These are phyloP conservation scores for Trypanosomatidae sp. DNA, from an alignment of 208 protist species.

Conservation along the genomic window DNA sequence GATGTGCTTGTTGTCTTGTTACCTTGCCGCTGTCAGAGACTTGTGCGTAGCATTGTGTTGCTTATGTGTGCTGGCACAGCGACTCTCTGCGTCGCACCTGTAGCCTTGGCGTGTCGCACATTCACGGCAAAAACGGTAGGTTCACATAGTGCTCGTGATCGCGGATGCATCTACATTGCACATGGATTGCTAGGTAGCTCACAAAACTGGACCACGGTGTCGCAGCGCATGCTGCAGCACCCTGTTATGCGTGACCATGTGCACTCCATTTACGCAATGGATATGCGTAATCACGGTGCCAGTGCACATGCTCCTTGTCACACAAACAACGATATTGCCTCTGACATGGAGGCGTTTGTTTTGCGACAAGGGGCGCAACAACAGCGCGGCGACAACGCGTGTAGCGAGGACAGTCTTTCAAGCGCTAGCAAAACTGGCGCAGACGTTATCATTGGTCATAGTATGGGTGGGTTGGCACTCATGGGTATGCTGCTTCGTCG, in stretches of 20 bases:
- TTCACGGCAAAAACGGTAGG: too few relatives aligned
- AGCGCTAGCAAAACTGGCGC: constrained; percentile 4
- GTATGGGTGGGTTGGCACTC: constrained; percentile 74
- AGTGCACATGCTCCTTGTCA: constrained; percentile 47
- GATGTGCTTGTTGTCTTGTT: too few relatives aligned
- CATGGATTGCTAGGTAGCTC: constrained; percentile 72
- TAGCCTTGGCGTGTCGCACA: too few relatives aligned
- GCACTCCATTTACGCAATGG: constrained; percentile 24
- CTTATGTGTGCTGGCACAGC: too few relatives aligned
- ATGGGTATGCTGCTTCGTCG: constrained; percentile 59
- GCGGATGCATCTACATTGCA: constrained; percentile 33
- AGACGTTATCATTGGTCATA: constrained; percentile 68
- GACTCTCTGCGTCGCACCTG: too few relatives aligned
- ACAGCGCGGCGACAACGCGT: neutral
- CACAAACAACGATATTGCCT: constrained; percentile 44
- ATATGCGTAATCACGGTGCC: constrained; percentile 80
- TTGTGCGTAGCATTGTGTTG: too few relatives aligned
- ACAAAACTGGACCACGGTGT: constrained; percentile 60
- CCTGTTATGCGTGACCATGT: constrained; percentile 16
- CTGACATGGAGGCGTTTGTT: constrained; percentile 51
- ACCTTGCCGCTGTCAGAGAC: too few relatives aligned
- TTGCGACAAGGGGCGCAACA: constrained; percentile 19
- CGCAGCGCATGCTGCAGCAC: constrained; percentile 25
- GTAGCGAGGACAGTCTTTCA: neutral
- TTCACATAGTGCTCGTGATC: neutral